Conservation (phyloP, 495 filamentous ascomycete species). For the Neurospora sp. region DNA sequence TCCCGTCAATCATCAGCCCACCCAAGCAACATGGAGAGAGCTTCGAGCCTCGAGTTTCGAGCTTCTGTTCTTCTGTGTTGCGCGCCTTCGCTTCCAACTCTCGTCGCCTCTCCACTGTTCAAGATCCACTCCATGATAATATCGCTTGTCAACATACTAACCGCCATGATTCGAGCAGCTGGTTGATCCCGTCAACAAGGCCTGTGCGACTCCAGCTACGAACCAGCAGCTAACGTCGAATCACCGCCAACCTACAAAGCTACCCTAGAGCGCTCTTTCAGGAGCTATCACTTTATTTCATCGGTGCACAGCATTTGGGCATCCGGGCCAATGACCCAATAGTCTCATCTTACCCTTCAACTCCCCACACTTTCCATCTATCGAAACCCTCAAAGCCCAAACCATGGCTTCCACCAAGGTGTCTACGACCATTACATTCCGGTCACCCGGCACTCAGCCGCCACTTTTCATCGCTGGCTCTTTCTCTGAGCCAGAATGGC, state of each 20-base stretch:
- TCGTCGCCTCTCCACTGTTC: neutral
- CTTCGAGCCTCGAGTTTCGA: neutral
- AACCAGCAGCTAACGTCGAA: neutral
- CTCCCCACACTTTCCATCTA: neutral
- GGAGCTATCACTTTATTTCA: neutral
- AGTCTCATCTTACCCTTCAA: neutral
- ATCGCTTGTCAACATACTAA: neutral
- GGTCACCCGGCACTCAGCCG: conserved; percentile 44
- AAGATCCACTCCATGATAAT: neutral
- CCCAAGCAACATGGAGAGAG: neutral
- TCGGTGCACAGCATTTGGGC: conserved; percentile 2
- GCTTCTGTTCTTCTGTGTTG: neutral
- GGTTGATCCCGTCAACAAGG: neutral
- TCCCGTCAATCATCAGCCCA: neutral
- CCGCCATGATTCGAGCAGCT: neutral
- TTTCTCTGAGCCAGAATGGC: conserved; percentile 56
- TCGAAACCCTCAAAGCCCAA: conserved; percentile 4
- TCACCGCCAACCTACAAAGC: neutral
- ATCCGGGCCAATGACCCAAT: conserved; percentile 6
- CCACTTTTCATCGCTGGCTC: conserved; percentile 58
- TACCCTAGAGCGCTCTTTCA: neutral
- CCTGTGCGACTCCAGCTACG: neutral
- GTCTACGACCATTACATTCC: conserved; percentile 46
- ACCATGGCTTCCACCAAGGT: conserved; percentile 30
- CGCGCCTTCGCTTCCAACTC: neutral